These are phyloP conservation scores for Microbotryum lychnidis-dioicae DNA, from an alignment of 1,284 basidiomycete genomes.

Conservation along the genomic window DNA sequence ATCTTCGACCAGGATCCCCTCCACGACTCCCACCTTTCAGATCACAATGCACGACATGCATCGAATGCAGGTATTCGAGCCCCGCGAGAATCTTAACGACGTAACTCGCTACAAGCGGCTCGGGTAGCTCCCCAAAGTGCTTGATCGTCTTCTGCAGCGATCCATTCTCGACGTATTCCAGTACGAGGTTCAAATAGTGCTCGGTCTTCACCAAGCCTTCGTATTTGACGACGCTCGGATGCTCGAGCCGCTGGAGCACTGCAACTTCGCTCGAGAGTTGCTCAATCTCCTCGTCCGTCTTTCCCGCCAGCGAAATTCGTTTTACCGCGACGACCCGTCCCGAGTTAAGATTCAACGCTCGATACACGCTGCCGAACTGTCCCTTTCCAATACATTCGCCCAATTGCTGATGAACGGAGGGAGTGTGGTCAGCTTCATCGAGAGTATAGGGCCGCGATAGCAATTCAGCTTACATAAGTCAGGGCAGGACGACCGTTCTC, in stretches of 20 bases:
- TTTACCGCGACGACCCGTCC: constrained; percentile 94
- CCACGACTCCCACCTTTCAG: constrained; percentile 39
- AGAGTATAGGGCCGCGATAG: background rate
- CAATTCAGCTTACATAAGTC: constrained; percentile 61
- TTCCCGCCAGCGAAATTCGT: constrained; percentile 76
- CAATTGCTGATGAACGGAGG: constrained; percentile 58
- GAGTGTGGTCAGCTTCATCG: constrained; percentile 11
- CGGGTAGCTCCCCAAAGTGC: constrained; percentile 83
- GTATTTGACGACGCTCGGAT: constrained; percentile 92
- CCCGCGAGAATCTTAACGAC: constrained; percentile 91
- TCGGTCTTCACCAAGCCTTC: constrained; percentile 88
- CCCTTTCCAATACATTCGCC: constrained; percentile 93
- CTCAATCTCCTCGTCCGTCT: constrained; percentile 67
- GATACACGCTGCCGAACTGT: constrained; percentile 91
- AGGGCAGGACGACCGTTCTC: constrained; percentile 72
- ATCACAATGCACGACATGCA: constrained; percentile 48
- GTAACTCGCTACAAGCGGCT: constrained; percentile 76
- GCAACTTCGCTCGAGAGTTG: constrained; percentile 88
- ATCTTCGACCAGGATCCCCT: too few species aligned
- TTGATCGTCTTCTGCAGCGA: constrained; percentile 83
- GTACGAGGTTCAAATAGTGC: constrained; percentile 76
- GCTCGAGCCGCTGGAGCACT: constrained; percentile 73
- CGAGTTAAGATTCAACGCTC: constrained; percentile 80
- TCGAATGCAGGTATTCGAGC: constrained; percentile 68
- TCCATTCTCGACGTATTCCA: constrained; percentile 90